A percentile compares a stretch with the other conserved stretches of the same genome.
Conservation (phyloP, 83 land plant genomes). For the Picea abies region DNA sequence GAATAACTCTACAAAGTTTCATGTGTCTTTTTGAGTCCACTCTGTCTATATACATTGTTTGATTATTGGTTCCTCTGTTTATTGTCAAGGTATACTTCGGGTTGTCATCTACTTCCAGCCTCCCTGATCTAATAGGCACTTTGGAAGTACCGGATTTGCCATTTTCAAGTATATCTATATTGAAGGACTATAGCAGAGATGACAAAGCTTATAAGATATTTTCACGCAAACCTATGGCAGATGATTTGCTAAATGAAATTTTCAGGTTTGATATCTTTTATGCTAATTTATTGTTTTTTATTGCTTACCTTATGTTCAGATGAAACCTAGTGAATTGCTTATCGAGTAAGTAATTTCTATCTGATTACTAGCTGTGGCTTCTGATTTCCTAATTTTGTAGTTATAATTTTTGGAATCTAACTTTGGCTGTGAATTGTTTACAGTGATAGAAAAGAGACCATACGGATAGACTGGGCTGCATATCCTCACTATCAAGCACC, state of each 20-base stretch:
- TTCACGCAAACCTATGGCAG: slow-evolving; percentile 69
- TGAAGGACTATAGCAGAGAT: slow-evolving; percentile 57
- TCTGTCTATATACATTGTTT: background rate
- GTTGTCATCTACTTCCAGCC: slow-evolving; percentile 32
- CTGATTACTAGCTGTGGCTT: background rate
- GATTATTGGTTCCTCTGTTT: background rate
- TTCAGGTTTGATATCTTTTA: slow-evolving; percentile 65
- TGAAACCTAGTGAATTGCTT: background rate
- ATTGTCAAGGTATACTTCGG: slow-evolving; percentile 77
- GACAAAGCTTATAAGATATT: slow-evolving; percentile 88
- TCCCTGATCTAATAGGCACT: slow-evolving; percentile 86
- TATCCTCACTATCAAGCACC: slow-evolving; percentile 92
- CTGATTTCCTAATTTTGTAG: background rate
- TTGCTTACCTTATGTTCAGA: slow-evolving; percentile 14
- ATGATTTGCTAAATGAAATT: slow-evolving; percentile 66
- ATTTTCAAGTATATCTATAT: slow-evolving; percentile 73
- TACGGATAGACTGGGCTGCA: slow-evolving; percentile 88
- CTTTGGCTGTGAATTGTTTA: slow-evolving; percentile 16
- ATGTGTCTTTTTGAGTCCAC: background rate
- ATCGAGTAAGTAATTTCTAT: no score
- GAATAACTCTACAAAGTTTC: background rate
- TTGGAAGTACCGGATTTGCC: slow-evolving; percentile 68
- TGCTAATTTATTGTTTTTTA: background rate
- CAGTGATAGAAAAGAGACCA: slow-evolving; percentile 76
- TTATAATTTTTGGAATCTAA: background rate